These are phyloP conservation scores for Coccinonectria pachysandricola DNA, from an alignment of 2,329 filamentous ascomycete species.

Conservation along the genomic window DNA sequence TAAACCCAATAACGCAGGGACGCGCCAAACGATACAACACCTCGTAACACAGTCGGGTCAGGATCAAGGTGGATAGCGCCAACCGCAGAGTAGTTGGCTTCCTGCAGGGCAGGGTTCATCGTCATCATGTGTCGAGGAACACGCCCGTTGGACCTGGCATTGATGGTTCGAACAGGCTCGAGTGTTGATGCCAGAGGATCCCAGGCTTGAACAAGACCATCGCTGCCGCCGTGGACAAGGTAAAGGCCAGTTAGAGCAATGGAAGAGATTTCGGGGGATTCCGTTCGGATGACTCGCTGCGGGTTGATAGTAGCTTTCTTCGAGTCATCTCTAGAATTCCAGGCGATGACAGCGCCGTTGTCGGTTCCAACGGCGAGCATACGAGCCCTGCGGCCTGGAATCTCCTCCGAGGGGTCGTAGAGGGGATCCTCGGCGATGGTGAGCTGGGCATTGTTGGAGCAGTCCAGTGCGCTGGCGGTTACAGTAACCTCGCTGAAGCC, in stretches of 20 bases:
- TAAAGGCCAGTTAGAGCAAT: slow-evolving; percentile 78
- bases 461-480: slow-evolving; percentile 61
- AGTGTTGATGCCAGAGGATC: slow-evolving; percentile 77
- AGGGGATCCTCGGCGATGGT: slow-evolving; percentile 72
- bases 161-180: slow-evolving; percentile 74
- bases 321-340: slow-evolving; percentile 64
- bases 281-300: slow-evolving; percentile 75
- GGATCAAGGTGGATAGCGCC: slow-evolving; percentile 81
- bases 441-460: slow-evolving; percentile 60
- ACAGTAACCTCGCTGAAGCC: slow-evolving; percentile 51
- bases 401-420: slow-evolving; percentile 39
- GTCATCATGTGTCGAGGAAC: slow-evolving; percentile 61
- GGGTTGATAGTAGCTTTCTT: slow-evolving; percentile 46
- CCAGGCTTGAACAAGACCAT: slow-evolving; percentile 93
- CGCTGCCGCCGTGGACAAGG: slow-evolving; percentile 84
- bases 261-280: slow-evolving; percentile 78
- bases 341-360: slow-evolving; percentile 65
- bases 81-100: slow-evolving; percentile 69
- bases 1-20: slow-evolving; percentile 91
- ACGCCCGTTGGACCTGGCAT: slow-evolving; percentile 72
- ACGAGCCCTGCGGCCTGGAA: slow-evolving; percentile 77
- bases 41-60: slow-evolving; percentile 74
- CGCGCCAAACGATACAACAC: slow-evolving; percentile 77
- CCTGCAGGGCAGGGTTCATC: slow-evolving; percentile 46
- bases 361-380: slow-evolving; percentile 74